A percentile compares a stretch with the other conserved stretches of the same genome.
These are phyloP conservation scores for Diplodia sapinea DNA, from an alignment of 2,329 filamentous ascomycete species.

Conservation along the genomic window DNA sequence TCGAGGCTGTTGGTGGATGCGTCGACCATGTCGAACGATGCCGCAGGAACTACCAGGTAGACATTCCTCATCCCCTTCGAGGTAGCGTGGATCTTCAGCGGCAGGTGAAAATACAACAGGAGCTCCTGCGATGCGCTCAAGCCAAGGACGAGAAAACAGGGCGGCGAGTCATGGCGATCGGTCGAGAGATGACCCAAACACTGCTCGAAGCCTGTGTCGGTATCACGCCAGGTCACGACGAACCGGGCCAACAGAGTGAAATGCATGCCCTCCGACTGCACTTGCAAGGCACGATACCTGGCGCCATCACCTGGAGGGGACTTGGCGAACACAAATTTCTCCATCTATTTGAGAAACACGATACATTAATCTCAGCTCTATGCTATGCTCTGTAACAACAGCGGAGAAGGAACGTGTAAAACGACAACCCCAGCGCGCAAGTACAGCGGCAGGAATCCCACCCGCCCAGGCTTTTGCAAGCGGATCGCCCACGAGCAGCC, in stretches of 20 bases:
- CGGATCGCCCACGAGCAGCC: not conserved
- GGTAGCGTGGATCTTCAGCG: not conserved
- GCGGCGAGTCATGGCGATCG: not conserved
- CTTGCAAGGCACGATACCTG: not conserved
- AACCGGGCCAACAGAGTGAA: not conserved
- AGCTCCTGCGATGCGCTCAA: not conserved
- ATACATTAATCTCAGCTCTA: constrained; percentile 11
- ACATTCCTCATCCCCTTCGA: not conserved
- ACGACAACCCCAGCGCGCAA: not conserved
- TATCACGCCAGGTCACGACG: not conserved
- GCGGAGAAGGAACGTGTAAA: too few relatives aligned
- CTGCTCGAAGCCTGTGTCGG: not conserved
- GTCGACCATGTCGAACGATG: not conserved
- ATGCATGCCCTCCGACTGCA: not conserved
- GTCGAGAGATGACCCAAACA: constrained; percentile 2
- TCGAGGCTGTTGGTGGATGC: not conserved
- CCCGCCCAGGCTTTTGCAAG: constrained; percentile 20
- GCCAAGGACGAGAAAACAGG: not conserved
- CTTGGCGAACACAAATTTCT: not conserved
- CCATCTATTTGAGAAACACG: constrained; percentile 3
- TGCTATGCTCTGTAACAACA: not conserved
- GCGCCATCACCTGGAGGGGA: not conserved
- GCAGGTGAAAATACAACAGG: not conserved
- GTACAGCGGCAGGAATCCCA: constrained; percentile 5
- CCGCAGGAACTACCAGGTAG: not conserved